These are phyloP conservation scores for Canariomyces notabilis DNA, from an alignment of 2,329 filamentous ascomycete genomes.

Conservation along the genomic window DNA sequence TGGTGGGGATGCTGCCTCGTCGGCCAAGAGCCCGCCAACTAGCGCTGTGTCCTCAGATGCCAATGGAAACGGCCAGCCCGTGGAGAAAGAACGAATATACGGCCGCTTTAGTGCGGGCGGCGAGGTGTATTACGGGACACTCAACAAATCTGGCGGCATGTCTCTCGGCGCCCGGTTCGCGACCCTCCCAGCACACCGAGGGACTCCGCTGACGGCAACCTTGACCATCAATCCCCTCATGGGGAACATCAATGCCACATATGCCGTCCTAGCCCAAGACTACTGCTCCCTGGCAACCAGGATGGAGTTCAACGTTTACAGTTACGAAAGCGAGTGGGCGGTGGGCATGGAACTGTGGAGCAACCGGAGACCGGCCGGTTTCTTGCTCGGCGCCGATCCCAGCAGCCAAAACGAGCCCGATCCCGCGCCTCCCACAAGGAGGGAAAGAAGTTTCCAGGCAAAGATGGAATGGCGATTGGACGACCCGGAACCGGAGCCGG, in stretches of 20 bases:
- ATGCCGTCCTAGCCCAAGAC: constrained; percentile 80
- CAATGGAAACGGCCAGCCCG: constrained; percentile 20
- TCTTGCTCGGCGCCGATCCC: constrained; percentile 32
- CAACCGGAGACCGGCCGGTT: constrained; percentile 44
- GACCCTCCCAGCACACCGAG: constrained; percentile 72
- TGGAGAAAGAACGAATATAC: constrained; percentile 57
- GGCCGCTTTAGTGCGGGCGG: constrained; percentile 86
- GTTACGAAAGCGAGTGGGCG: constrained; percentile 91
- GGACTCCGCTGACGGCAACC: constrained; percentile 89
- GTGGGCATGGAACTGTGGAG: constrained; percentile 93
- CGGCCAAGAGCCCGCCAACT: constrained; percentile 20
- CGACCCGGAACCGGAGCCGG: constrained; percentile 25
- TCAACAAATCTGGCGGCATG: constrained; percentile 91
- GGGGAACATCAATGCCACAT: constrained; percentile 86
- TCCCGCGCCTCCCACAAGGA: constrained; percentile 19
- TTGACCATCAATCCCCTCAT: constrained; percentile 91
- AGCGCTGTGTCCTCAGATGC: constrained; percentile 13
- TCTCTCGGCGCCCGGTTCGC: constrained; percentile 86
- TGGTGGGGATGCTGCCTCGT: constrained; percentile 59
- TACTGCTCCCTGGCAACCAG: constrained; percentile 81
- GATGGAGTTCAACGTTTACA: constrained; percentile 97
- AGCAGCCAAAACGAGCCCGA: constrained; percentile 20
- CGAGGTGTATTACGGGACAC: constrained; percentile 89
- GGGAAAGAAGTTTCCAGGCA: constrained; percentile 43
- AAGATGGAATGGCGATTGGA: constrained; percentile 48